A percentile compares a stretch with the other conserved stretches of the same genome.
Conservation (phyloP, 495 filamentous ascomycete genomes). For the Massariosphaeria phaeospora region DNA sequence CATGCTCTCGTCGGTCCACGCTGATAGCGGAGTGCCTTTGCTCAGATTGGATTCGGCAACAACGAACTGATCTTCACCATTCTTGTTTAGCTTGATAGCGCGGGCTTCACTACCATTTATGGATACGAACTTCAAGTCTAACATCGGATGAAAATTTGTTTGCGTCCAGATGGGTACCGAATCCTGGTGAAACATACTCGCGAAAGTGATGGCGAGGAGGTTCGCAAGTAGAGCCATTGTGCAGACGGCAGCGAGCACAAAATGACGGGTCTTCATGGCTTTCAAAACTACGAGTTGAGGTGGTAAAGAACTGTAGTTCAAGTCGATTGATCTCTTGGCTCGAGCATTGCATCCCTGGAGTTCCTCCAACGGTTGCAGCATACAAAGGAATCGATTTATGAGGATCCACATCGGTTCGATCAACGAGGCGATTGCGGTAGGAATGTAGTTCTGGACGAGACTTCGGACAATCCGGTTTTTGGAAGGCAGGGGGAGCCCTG, state of each 20-base stretch:
- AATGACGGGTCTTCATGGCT: conserved; percentile 40
- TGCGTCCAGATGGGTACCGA: background rate
- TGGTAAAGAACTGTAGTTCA: conserved; percentile 44
- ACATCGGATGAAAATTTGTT: conserved; percentile 11
- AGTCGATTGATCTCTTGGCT: conserved; percentile 34
- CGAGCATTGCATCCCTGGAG: conserved; percentile 36
- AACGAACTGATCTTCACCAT: conserved; percentile 31
- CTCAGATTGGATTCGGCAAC: conserved; percentile 38
- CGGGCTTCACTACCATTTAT: conserved; percentile 8
- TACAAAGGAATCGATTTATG: conserved; percentile 38
- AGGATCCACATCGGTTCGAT: conserved; percentile 48
- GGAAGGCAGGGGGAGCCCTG: conserved; percentile 44
- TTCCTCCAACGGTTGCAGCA: conserved; percentile 43
- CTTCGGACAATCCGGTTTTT: conserved; percentile 38
- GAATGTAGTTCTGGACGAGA: conserved; percentile 45
- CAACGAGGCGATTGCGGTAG: conserved; percentile 44
- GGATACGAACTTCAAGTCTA: conserved; percentile 7
- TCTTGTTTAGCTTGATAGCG: background rate
- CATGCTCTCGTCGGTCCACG: conserved; percentile 37
- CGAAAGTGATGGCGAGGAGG: conserved; percentile 40
- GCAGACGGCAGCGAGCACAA: conserved; percentile 40
- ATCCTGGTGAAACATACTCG: conserved; percentile 37
- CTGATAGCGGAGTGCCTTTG: conserved; percentile 32
- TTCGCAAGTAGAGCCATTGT: conserved; percentile 41
- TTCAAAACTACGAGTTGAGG: conserved; percentile 44